These are phyloP conservation scores for Citrus reticulata DNA, from an alignment of 345 rosid species.

Conservation along the genomic window DNA sequence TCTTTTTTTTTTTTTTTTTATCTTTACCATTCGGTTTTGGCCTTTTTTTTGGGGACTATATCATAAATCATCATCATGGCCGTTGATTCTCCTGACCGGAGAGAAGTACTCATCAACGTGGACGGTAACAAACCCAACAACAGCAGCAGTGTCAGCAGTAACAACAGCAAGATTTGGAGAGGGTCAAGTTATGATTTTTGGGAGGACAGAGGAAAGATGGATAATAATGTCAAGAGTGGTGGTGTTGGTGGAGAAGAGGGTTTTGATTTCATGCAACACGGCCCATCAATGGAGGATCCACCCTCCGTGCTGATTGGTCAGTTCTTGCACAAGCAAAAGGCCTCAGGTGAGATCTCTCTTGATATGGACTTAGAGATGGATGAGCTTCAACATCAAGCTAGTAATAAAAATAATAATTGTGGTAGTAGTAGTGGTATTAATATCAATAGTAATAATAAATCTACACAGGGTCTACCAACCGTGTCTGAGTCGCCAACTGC, in stretches of 20 bases:
- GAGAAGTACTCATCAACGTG: slow-evolving; percentile 36
- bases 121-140: slow-evolving; percentile 18
- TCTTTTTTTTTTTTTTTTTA: neutral
- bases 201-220: slow-evolving; percentile 20
- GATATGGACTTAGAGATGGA: slow-evolving; percentile 76
- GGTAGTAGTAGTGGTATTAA: too few species aligned
- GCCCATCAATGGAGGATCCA: slow-evolving; percentile 45
- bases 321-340: slow-evolving; percentile 68
- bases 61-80: slow-evolving; percentile 25
- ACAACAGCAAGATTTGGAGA: slow-evolving; percentile 47
- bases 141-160: slow-evolving; percentile 10
- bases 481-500: slow-evolving; percentile 37
- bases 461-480: slow-evolving; percentile 19
- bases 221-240: slow-evolving; percentile 12
- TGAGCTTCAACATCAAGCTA: slow-evolving; percentile 41
- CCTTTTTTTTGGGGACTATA: neutral
- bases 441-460: neutral
- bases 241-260: slow-evolving; percentile 17
- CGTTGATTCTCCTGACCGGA: slow-evolving; percentile 30
- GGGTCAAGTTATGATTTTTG: slow-evolving; percentile 58
- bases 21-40: neutral
- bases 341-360: slow-evolving; percentile 65
- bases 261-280: slow-evolving; percentile 32
- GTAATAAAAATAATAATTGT: neutral
- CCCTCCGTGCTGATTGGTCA: slow-evolving; percentile 64